phyloP scores from a whole-genome alignment of 1,284 basidiomycete species.

The Heterobasidion irregulare region DNA sequence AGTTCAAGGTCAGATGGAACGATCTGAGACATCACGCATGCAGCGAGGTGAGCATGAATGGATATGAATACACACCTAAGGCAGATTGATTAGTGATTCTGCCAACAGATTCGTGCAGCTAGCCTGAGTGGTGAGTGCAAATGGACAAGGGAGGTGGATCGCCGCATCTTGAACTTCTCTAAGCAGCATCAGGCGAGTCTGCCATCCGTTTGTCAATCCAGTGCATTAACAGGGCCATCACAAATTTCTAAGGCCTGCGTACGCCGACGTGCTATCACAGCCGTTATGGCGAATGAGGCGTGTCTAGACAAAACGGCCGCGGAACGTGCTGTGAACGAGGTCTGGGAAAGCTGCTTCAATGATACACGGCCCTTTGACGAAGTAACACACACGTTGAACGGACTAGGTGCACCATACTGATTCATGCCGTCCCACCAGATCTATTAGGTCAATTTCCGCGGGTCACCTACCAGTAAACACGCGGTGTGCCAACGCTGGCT shows the following conservation, averaged over 20 bases:
- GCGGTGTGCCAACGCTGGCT: background rate
- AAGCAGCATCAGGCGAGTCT: constrained; percentile 83
- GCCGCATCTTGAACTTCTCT: constrained; percentile 72
- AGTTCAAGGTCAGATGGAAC: constrained; percentile 89
- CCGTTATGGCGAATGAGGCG: constrained; percentile 75
- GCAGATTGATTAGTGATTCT: background rate
- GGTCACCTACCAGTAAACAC: constrained; percentile 52
- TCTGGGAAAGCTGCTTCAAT: constrained; percentile 92
- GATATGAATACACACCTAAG: constrained; percentile 1
- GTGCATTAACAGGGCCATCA: constrained; percentile 5
- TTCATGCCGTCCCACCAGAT: background rate
- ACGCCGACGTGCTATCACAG: constrained; percentile 78
- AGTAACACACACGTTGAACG: constrained; percentile 35
- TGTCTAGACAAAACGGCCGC: constrained; percentile 75
- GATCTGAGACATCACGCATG: constrained; percentile 93
- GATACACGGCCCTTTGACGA: constrained; percentile 98
- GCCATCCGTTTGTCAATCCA: background rate
- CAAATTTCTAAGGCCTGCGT: constrained; percentile 65
- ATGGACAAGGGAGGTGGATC: constrained; percentile 73
- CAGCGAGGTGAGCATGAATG: constrained; percentile 65
- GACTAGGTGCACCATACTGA: background rate
- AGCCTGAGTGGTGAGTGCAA: constrained; percentile 90
- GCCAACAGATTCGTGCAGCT: constrained; percentile 83
- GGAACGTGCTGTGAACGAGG: constrained; percentile 88
- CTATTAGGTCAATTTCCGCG: constrained; percentile 76